A percentile compares a stretch with the other conserved stretches of the same genome.
phyloP scores from a whole-genome alignment of 2,329 filamentous ascomycete species.

The Aspergillus sp. region DNA sequence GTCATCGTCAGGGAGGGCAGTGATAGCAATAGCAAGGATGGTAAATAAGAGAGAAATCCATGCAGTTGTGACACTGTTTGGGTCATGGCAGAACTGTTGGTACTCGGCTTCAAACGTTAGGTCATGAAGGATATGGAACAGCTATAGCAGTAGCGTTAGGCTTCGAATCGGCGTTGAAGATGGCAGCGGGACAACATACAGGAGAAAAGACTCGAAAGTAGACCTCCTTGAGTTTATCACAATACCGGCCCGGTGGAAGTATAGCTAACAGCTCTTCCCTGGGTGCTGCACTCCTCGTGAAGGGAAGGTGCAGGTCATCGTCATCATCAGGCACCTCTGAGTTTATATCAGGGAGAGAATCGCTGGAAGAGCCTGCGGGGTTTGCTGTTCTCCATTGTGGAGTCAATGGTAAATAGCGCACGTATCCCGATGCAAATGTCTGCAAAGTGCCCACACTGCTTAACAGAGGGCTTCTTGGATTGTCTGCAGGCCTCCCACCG shows the following conservation, averaged over 20 bases:
- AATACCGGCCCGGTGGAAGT: constrained; percentile 37
- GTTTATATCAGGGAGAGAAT: constrained; percentile 27
- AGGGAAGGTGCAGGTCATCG: constrained; percentile 35
- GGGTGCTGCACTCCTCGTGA: constrained; percentile 27
- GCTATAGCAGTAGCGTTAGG: constrained; percentile 13
- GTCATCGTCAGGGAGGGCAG: constrained; percentile 36
- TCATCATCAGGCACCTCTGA: constrained; percentile 29
- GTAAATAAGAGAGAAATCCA: constrained; percentile 43
- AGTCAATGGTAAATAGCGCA: constrained; percentile 35
- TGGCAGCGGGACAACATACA: constrained; percentile 23
- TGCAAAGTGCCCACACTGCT: constrained; percentile 31
- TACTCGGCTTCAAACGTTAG: constrained; percentile 42
- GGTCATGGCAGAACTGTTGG: constrained; percentile 36
- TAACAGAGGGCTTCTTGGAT: constrained; percentile 19
- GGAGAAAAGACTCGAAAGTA: constrained; percentile 42
- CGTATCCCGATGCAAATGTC: constrained; percentile 35
- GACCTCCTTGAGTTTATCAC: constrained; percentile 36
- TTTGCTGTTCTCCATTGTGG: constrained; percentile 33
- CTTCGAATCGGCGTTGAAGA: neutral
- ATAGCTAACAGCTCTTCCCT: constrained; percentile 31
- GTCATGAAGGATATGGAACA: constrained; percentile 45
- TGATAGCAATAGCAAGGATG: constrained; percentile 40
- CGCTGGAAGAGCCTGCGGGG: constrained; percentile 24
- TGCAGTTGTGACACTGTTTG: constrained; percentile 34
- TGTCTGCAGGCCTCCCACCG: constrained; percentile 19